Conservation (phyloP, 2,329 filamentous ascomycete species). For the Septoria linicola region DNA sequence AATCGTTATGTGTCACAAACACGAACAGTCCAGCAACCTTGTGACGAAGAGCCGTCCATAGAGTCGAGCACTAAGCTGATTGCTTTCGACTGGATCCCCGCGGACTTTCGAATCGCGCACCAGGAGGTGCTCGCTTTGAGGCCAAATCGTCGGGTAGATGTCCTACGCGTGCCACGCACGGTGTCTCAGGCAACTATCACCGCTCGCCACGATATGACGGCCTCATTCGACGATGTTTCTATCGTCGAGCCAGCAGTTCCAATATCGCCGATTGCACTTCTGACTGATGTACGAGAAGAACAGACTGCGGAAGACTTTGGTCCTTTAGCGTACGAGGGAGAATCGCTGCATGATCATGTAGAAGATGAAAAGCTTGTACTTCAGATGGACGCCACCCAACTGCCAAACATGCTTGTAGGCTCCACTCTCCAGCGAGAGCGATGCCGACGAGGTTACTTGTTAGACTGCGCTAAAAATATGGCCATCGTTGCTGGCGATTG, state of each 20-base stretch:
- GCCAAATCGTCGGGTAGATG: constrained; percentile 52
- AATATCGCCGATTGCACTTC: constrained; percentile 10
- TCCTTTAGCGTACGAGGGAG: constrained; percentile 26
- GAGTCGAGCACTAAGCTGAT: constrained; percentile 53
- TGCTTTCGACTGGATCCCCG: constrained; percentile 61
- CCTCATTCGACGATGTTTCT: constrained; percentile 27
- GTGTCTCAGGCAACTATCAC: constrained; percentile 46
- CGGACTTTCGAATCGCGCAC: constrained; percentile 45
- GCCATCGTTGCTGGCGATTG: constrained; percentile 68
- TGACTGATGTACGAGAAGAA: constrained; percentile 19
- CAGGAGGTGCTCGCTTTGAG: constrained; percentile 55
- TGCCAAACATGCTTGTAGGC: constrained; percentile 28
- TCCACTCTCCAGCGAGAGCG: constrained; percentile 50
- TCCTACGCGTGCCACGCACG: constrained; percentile 47
- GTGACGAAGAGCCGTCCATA: constrained; percentile 46
- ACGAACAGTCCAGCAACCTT: constrained; percentile 46
- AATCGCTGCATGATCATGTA: constrained; percentile 4
- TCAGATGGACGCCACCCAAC: constrained; percentile 21
- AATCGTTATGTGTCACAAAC: constrained; percentile 48
- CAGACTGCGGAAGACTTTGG: constrained; percentile 31
- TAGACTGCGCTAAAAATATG: constrained; percentile 64
- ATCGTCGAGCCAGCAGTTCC: constrained; percentile 26
- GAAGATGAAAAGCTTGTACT: constrained; percentile 18
- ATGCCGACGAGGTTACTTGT: constrained; percentile 56
- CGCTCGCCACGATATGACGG: constrained; percentile 44